These are phyloP conservation scores for Ceratorhiza oryzae-sativae DNA, from an alignment of 1,284 basidiomycete species.

Conservation along the genomic window DNA sequence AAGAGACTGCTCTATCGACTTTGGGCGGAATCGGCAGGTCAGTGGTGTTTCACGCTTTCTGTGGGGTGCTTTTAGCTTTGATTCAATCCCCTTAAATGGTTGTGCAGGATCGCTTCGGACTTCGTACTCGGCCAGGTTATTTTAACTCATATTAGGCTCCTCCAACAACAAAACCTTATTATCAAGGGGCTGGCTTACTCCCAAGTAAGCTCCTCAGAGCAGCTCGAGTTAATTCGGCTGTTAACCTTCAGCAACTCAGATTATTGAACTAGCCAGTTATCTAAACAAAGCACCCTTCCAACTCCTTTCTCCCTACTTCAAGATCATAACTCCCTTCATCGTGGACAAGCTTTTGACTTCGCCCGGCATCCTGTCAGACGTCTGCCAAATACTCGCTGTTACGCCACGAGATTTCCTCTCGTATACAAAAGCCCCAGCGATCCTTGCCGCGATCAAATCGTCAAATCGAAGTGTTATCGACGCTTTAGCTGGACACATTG, in stretches of 20 bases:
- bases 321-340: conserved; percentile 71
- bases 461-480: conserved; percentile 60
- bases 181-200: conserved; percentile 72
- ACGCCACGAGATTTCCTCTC: conserved; percentile 69
- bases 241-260: conserved; percentile 53
- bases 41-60: conserved; percentile 45
- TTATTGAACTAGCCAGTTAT: conserved; percentile 63
- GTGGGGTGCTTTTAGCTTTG: neutral
- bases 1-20: conserved; percentile 52
- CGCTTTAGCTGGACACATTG: conserved; percentile 56
- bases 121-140: conserved; percentile 68
- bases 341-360: conserved; percentile 65
- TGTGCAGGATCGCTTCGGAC: conserved; percentile 57
- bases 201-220: conserved; percentile 60
- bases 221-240: conserved; percentile 38
- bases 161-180: conserved; percentile 71
- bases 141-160: conserved; percentile 69
- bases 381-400: conserved; percentile 67
- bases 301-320: conserved; percentile 73
- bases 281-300: conserved; percentile 72
- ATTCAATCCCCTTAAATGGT: neutral
- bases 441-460: conserved; percentile 72
- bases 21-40: conserved; percentile 70
- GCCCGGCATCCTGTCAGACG: conserved; percentile 66
- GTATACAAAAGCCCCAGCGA: conserved; percentile 67